These are phyloP conservation scores for Curvularia hawaiiensis DNA, from an alignment of 2,329 filamentous ascomycete genomes.

Conservation along the genomic window DNA sequence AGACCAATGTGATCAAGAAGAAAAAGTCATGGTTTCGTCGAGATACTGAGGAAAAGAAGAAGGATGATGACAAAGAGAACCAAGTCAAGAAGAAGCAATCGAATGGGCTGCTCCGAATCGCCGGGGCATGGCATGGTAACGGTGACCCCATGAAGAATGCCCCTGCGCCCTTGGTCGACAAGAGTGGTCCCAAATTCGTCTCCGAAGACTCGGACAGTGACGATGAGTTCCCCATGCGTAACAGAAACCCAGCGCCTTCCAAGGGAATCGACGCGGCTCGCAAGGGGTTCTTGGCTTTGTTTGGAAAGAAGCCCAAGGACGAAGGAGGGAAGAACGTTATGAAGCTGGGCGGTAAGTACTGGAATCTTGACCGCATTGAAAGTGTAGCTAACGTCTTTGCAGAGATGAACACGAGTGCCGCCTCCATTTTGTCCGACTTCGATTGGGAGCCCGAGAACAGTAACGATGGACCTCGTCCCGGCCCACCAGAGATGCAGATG, in stretches of 20 bases:
- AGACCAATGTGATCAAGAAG: slow-evolving; percentile 43
- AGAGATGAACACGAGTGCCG: slow-evolving; percentile 37
- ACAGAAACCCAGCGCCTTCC: slow-evolving; percentile 30
- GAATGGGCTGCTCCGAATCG: slow-evolving; percentile 36
- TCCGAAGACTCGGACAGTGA: slow-evolving; percentile 34
- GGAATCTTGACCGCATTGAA: slow-evolving; percentile 16
- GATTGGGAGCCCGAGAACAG: slow-evolving; percentile 39
- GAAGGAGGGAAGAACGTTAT: slow-evolving; percentile 44
- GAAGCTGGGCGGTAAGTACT: slow-evolving; percentile 48
- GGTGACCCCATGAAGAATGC: slow-evolving; percentile 43
- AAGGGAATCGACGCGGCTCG: slow-evolving; percentile 46
- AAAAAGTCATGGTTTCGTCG: slow-evolving; percentile 57
- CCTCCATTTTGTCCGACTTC: slow-evolving; percentile 40
- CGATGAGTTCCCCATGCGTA: slow-evolving; percentile 53
- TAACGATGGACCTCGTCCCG: slow-evolving; percentile 48
- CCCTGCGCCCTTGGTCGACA: slow-evolving; percentile 6
- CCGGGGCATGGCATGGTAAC: slow-evolving; percentile 44
- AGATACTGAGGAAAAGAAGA: slow-evolving; percentile 40
- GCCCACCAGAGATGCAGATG: slow-evolving; percentile 54
- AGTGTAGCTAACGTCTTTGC: slow-evolving; percentile 14
- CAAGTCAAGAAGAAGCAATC: slow-evolving; percentile 36
- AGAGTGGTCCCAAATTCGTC: slow-evolving; percentile 19
- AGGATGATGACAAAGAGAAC: slow-evolving; percentile 30
- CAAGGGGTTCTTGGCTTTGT: slow-evolving; percentile 58
- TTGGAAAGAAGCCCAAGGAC: slow-evolving; percentile 56